Evolutionary conservation across 2,329 filamentous ascomycete genomes (phyloP).

Genomic region (Mycosphaerella arachidis): DNA sequence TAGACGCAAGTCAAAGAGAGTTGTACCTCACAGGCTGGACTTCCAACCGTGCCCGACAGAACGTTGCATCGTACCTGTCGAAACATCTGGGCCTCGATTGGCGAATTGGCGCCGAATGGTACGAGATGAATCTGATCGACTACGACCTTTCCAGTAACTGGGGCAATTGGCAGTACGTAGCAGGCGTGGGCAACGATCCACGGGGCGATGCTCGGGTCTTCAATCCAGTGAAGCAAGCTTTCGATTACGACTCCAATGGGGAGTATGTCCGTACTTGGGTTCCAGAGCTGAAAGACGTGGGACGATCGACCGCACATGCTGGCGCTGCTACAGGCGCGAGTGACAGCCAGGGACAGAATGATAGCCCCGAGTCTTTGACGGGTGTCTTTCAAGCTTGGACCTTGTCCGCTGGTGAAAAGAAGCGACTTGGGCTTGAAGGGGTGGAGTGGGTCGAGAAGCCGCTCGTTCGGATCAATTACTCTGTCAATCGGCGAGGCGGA

Average conservation of each 20-base stretch:
- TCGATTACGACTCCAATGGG: constrained; percentile 69
- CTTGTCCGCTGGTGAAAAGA: constrained; percentile 55
- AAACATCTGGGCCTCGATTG: constrained; percentile 74
- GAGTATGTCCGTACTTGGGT: constrained; percentile 71
- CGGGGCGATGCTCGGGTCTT: constrained; percentile 67
- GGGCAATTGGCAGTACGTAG: constrained; percentile 68
- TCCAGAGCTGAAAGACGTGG: constrained; percentile 57
- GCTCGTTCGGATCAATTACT: constrained; percentile 61
- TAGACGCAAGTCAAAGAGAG: constrained; percentile 73
- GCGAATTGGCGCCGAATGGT: constrained; percentile 78
- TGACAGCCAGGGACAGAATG: neutral
- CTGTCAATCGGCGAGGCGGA: constrained; percentile 44
- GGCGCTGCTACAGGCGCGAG: constrained; percentile 13
- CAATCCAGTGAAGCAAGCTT: constrained; percentile 75
- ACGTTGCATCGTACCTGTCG: constrained; percentile 68
- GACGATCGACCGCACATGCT: constrained; percentile 1
- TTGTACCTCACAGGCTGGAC: constrained; percentile 73
- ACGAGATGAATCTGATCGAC: constrained; percentile 68
- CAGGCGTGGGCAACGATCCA: constrained; percentile 76
- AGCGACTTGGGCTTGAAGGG: constrained; percentile 52
- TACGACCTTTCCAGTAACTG: constrained; percentile 74
- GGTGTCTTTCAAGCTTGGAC: constrained; percentile 69
- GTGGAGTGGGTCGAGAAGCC: constrained; percentile 65
- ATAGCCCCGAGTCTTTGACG: constrained; percentile 39
- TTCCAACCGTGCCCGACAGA: constrained; percentile 70